These are phyloP conservation scores for Cladochytrium replicatum DNA, from an alignment of 192 early-diverging fungal species.

Conservation along the genomic window DNA sequence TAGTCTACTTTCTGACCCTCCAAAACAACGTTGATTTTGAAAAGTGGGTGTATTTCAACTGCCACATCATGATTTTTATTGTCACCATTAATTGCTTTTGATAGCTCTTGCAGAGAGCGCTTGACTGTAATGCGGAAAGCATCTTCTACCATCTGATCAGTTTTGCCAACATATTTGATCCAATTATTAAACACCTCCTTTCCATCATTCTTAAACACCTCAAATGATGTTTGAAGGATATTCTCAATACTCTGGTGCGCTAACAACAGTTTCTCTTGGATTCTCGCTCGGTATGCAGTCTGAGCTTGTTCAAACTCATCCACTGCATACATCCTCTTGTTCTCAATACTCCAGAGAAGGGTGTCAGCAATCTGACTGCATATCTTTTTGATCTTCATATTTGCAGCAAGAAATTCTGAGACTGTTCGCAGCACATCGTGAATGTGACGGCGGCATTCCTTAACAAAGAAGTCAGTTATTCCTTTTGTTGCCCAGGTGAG, in stretches of 20 bases:
- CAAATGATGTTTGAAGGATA: constrained; percentile 31
- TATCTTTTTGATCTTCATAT: constrained; percentile 29
- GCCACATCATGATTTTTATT: constrained; percentile 40
- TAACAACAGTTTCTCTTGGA: constrained; percentile 29
- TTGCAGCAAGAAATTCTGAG: constrained; percentile 38
- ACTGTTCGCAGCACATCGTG: constrained; percentile 53
- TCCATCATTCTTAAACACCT: constrained; percentile 47
- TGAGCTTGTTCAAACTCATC: constrained; percentile 45
- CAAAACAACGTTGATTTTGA: constrained; percentile 55
- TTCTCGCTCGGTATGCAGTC: constrained; percentile 20
- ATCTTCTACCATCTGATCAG: constrained; percentile 46
- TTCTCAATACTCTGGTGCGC: constrained; percentile 35
- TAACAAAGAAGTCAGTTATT: constrained; percentile 56
- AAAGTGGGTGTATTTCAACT: constrained; percentile 49
- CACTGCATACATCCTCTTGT: constrained; percentile 50
- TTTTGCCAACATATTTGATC: constrained; percentile 43
- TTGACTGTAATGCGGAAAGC: constrained; percentile 40
- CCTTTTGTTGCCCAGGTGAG: constrained; percentile 51
- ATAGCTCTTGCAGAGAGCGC: constrained; percentile 43
- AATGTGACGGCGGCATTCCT: constrained; percentile 49
- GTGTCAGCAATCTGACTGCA: constrained; percentile 45
- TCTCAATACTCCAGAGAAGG: constrained; percentile 46
- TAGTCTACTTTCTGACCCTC: constrained; percentile 53
- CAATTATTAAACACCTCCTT: constrained; percentile 46
- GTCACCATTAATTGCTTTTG: constrained; percentile 57